A percentile compares a stretch with the other conserved stretches of the same genome.
Evolutionary conservation across 164 flowering plant species (phyloP).

Genomic region (Kalanchoe fedtschenkoi): DNA sequence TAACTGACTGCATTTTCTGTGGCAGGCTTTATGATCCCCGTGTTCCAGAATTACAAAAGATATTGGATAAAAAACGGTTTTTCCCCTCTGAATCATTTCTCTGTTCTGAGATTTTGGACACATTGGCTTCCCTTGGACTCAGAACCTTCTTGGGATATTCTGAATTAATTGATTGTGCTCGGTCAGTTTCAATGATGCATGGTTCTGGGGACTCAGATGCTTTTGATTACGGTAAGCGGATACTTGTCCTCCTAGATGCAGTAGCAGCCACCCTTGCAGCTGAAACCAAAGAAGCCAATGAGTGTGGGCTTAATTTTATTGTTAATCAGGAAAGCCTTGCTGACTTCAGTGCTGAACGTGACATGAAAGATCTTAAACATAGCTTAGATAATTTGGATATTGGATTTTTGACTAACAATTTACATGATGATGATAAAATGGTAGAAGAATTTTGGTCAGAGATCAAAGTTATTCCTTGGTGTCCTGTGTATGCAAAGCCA

Average conservation of each 20-base stretch:
- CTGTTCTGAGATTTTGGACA: constrained; percentile 49
- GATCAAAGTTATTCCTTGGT: constrained; percentile 65
- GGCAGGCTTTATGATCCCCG: constrained; percentile 97
- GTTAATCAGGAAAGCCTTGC: constrained; percentile 8
- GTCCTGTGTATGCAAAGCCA: constrained; percentile 62
- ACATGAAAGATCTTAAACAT: neutral
- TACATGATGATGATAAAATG: constrained; percentile 24
- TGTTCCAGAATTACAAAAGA: constrained; percentile 43
- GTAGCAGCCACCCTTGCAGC: constrained; percentile 36
- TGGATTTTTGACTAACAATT: constrained; percentile 23
- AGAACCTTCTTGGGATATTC: constrained; percentile 41
- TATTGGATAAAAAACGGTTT: constrained; percentile 55
- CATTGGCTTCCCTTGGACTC: constrained; percentile 57
- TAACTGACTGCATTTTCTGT: constrained; percentile 5
- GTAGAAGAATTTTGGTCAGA: constrained; percentile 75
- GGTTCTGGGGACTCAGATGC: constrained; percentile 46
- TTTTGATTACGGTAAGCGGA: constrained; percentile 32
- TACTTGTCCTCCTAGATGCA: constrained; percentile 49
- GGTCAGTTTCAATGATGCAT: constrained; percentile 60
- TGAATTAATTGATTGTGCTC: constrained; percentile 83
- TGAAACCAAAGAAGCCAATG: constrained; percentile 14
- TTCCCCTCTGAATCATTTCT: constrained; percentile 73
- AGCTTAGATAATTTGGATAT: constrained; percentile 16
- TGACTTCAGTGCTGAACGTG: constrained; percentile 10
- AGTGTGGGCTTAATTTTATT: constrained; percentile 7